phyloP scores from a whole-genome alignment of 805 yeast species.

The Pichia thaimueangensis region DNA sequence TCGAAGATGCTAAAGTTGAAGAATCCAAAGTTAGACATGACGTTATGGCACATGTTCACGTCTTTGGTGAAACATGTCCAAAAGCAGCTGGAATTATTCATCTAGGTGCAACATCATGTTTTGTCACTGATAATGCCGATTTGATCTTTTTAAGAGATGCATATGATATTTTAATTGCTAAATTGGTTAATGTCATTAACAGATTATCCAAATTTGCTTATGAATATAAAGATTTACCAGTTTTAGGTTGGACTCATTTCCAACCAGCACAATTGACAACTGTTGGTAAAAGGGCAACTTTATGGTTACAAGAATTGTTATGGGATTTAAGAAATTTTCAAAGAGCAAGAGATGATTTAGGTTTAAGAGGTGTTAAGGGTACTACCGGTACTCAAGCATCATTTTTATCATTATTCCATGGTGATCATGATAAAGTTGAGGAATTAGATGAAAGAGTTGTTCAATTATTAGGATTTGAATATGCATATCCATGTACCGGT shows the following conservation, averaged over 20 bases:
- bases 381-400: slow-evolving; percentile 99
- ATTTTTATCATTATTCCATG: slow-evolving; percentile 89
- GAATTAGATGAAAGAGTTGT: slow-evolving; percentile 86
- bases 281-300: slow-evolving; percentile 95
- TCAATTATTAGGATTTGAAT: slow-evolving; percentile 87
- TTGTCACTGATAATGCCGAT: slow-evolving; percentile 96
- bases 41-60: slow-evolving; percentile 98
- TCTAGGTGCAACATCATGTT: slow-evolving; percentile 97
- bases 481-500: slow-evolving; percentile 96
- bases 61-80: slow-evolving; percentile 87
- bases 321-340: slow-evolving; percentile 97
- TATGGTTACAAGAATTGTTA: slow-evolving; percentile 95
- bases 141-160: slow-evolving; percentile 95
- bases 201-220: slow-evolving; percentile 83
- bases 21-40: slow-evolving; percentile 98
- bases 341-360: slow-evolving; percentile 94
- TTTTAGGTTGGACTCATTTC: slow-evolving; percentile 98
- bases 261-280: slow-evolving; percentile 99
- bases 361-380: slow-evolving; percentile 97
- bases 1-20: slow-evolving; percentile 80
- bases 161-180: slow-evolving; percentile 86
- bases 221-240: slow-evolving; percentile 91
- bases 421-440: slow-evolving; percentile 95
- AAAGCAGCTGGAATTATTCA: slow-evolving; percentile 97
- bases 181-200: slow-evolving; percentile 91